Percentiles rank a stretch among this genome's conserved stretches.
Evolutionary conservation across 768 basidiomycete genomes (phyloP).

Genomic region (Suillus luteus): DNA sequence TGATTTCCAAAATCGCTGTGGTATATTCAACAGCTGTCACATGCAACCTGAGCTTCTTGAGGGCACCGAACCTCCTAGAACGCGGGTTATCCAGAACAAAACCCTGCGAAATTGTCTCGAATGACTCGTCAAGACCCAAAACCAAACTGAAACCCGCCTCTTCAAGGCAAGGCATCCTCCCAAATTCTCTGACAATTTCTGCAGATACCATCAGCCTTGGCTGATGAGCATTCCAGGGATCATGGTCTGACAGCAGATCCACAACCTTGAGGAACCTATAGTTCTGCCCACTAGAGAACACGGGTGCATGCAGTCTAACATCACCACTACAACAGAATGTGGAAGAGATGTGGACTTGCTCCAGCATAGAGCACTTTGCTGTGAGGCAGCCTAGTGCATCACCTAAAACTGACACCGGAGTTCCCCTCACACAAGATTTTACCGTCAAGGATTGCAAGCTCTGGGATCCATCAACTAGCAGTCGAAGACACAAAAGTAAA

Average conservation of each 20-base stretch:
- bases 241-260: background rate
- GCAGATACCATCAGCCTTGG: background rate
- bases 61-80: background rate
- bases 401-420: background rate
- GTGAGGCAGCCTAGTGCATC: background rate
- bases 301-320: background rate
- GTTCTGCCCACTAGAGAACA: background rate
- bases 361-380: background rate
- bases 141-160: background rate
- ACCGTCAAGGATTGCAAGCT: background rate
- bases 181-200: conserved; percentile 3
- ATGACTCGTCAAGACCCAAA: background rate
- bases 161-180: conserved; percentile 2
- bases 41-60: background rate
- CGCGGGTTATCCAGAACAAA: background rate
- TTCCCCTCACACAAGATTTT: background rate
- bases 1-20: background rate
- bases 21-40: background rate
- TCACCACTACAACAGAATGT: background rate
- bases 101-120: background rate
- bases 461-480: background rate
- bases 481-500: background rate
- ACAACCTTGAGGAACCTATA: background rate
- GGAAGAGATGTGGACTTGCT: background rate
- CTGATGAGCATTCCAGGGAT: background rate